Conservation (phyloP, 2,329 filamentous ascomycete genomes). For the Rutstroemia sp. region DNA sequence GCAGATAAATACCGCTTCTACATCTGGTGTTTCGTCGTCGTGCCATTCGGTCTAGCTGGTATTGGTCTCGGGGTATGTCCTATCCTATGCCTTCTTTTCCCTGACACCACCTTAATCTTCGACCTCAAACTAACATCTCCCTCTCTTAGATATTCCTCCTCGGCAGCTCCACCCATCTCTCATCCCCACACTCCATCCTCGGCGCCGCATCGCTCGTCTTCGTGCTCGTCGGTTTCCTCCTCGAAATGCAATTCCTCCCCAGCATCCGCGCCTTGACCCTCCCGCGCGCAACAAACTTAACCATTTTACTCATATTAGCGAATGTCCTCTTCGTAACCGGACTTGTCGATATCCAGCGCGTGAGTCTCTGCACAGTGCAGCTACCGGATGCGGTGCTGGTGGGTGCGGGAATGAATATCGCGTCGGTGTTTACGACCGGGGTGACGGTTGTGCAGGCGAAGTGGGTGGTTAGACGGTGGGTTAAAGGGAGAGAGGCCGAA, state of each 20-base stretch:
- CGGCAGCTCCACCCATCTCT: background rate
- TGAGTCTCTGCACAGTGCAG: slow-evolving; percentile 3
- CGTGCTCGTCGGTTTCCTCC: background rate
- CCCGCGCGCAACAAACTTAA: background rate
- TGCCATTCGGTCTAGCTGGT: background rate
- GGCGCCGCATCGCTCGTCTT: background rate
- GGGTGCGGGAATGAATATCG: background rate
- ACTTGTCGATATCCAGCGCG: background rate
- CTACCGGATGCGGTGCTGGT: slow-evolving; percentile 3
- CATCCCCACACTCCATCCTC: background rate
- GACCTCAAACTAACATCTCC: background rate
- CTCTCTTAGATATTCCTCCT: background rate
- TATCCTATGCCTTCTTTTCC: background rate
- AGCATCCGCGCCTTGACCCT: background rate
- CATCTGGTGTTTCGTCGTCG: background rate
- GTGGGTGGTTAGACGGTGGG: background rate
- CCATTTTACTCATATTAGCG: accelerated
- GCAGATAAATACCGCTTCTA: background rate
- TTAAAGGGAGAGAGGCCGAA: background rate
- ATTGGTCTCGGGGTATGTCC: background rate
- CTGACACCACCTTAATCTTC: background rate
- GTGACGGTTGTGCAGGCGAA: background rate
- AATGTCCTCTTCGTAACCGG: background rate
- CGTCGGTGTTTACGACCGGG: background rate
- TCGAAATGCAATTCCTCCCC: background rate